Conservation (phyloP, 179 eudicot genomes). For the Carnegiea gigantea region DNA sequence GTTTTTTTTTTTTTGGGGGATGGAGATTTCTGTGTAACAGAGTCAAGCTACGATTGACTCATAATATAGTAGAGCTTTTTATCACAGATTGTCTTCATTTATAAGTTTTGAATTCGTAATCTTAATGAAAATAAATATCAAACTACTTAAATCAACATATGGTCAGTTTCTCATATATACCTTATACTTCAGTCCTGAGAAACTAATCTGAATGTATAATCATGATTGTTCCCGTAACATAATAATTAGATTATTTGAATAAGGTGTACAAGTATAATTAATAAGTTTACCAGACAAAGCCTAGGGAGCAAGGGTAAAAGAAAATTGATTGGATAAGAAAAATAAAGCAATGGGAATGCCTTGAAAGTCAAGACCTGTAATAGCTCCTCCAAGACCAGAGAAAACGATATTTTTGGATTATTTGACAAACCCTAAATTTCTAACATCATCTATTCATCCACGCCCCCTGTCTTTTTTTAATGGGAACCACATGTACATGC, state of each 20-base stretch:
- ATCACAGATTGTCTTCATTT: too few species aligned
- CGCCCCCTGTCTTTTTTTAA: neutral
- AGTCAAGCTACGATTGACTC: too few species aligned
- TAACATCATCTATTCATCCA: neutral
- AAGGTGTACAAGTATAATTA: neutral
- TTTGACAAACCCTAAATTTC: neutral
- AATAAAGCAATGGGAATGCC: neutral
- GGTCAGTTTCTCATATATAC: too few species aligned
- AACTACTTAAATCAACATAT: too few species aligned
- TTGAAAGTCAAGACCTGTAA: neutral
- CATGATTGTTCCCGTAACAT: neutral
- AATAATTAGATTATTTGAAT: neutral
- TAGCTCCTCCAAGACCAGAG: neutral
- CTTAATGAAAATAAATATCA: too few species aligned
- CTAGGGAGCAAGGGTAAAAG: too few species aligned
- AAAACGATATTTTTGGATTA: neutral
- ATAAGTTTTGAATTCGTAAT: too few species aligned
- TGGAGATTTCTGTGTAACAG: too few species aligned
- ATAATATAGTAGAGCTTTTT: too few species aligned
- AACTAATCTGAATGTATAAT: too few species aligned
- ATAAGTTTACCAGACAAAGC: neutral
- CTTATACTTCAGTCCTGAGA: too few species aligned
- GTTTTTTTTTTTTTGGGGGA: too few species aligned
- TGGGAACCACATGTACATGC: neutral
- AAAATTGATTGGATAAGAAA: neutral